Conservation (phyloP, 106 monocot genomes). For the Acorus calamus region DNA sequence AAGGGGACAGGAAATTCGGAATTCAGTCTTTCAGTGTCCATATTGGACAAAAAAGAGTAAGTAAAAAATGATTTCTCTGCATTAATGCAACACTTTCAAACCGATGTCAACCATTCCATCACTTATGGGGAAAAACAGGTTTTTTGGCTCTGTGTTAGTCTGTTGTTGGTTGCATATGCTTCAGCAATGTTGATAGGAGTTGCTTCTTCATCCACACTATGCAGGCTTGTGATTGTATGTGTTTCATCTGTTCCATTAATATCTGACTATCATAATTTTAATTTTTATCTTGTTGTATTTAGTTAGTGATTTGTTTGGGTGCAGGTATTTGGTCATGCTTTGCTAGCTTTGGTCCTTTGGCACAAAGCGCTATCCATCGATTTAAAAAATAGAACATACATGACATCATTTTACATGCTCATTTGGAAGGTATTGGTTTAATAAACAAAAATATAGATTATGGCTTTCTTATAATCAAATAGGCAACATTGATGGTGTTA, state of each 20-base stretch:
- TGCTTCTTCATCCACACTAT: slow-evolving; percentile 17
- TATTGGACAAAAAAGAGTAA: slow-evolving; percentile 37
- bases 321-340: slow-evolving; percentile 35
- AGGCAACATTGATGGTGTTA: too few relatives aligned
- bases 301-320: neutral
- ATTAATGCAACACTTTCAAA: too few relatives aligned
- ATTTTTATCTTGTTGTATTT: neutral
- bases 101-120: too few relatives aligned
- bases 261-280: neutral
- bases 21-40: slow-evolving; percentile 50
- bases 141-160: slow-evolving; percentile 49
- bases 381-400: slow-evolving; percentile 14
- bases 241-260: too few relatives aligned
- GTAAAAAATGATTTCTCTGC: neutral
- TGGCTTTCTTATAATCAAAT: too few relatives aligned
- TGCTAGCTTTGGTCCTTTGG: slow-evolving; percentile 29
- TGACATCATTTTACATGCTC: slow-evolving; percentile 41
- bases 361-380: slow-evolving; percentile 13
- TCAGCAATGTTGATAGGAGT: slow-evolving; percentile 34
- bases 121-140: slow-evolving; percentile 12
- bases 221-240: slow-evolving; percentile 26
- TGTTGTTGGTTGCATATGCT: slow-evolving; percentile 32
- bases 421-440: slow-evolving; percentile 34
- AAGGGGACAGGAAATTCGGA: slow-evolving; percentile 43
- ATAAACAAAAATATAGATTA: too few relatives aligned